Base-by-base conservation (phyloP, 306 rosid genomes). In the Corylus americana region DNA sequence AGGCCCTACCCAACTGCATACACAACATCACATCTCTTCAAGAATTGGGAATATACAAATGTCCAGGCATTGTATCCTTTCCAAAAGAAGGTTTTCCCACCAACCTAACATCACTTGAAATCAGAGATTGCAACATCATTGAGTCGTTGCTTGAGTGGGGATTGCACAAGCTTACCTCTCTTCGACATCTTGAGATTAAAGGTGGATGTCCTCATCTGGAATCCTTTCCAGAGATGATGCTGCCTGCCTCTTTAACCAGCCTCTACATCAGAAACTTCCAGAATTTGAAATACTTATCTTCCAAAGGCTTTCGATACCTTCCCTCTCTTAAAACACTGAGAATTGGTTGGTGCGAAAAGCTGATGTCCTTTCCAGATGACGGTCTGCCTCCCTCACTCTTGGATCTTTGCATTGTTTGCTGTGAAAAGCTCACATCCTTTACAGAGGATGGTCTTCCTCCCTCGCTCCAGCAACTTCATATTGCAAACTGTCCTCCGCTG, bases 141-240 rank as follows among this genome's bases (percentile, higher is more conserved):
- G 70, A 54, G 75, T n/a, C 50, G 7, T 45, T 78, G 16, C 25
- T 79, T 69, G 63, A 61, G 54, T 71, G 67, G 53, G 74, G 70
- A 6, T 70, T 83, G 66, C 57, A 62, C 66, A 79, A 8, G 59
- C 80, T 83, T 37, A n/a, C 81, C 50, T 79, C 51, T 74, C 77
- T 83, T 31, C 31, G 11, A 45, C 1, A 74, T 1, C 68, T 78
- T 37, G 3, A 1, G 14, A 39, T 79, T 1, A 0, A 0, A 0
- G 80, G 77, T 25, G 62, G 39, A 78, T 77, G 55, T 63, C 5
- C n/a, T 22, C n/a, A 31, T 29, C 4, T 48, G 22, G 81, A 55
- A 49, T 78, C 71, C 29, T 78, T 78, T 78, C 76, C 76, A n/a
- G 25, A 18, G 64, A 75, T 5, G 75, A n/a, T 61, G 44, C 42